Conservation (phyloP, 2,329 filamentous ascomycete species). For the Tolypocladium endophyticum region DNA sequence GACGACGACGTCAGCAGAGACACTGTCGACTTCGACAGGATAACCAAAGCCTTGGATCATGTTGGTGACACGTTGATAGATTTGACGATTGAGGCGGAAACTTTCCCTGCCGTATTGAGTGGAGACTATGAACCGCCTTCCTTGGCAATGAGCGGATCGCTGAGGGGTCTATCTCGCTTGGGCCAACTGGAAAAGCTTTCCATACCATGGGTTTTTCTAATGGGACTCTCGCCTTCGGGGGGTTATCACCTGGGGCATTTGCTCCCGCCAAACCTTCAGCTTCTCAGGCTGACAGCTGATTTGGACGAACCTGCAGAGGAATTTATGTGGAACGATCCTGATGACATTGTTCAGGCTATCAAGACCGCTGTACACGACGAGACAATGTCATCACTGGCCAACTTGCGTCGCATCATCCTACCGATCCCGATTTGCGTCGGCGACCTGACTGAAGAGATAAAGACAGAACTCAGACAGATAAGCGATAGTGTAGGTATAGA, state of each 20-base stretch:
- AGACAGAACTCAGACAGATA: not conserved
- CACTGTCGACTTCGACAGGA: not conserved
- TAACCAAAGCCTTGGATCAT: not conserved
- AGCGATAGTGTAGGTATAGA: not conserved
- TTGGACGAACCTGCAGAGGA: not conserved
- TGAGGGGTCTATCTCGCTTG: not conserved
- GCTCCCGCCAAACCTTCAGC: not conserved
- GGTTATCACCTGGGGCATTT: not conserved
- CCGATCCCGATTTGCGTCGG: not conserved
- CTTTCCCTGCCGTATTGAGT: not conserved
- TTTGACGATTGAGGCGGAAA: not conserved
- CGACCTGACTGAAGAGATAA: not conserved
- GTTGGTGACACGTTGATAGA: not conserved
- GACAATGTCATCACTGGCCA: not conserved
- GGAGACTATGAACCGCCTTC: not conserved
- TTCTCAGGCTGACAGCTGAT: not conserved
- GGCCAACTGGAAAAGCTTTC: not conserved
- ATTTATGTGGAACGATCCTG: not conserved
- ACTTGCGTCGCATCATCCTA: not conserved
- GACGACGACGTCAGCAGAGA: not conserved
- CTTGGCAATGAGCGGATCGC: not conserved
- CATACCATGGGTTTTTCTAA: not conserved
- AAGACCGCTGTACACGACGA: not conserved
- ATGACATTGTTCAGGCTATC: not conserved
- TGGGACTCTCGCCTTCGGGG: slow-evolving; percentile 1